These are phyloP conservation scores for Sphagnum fallax DNA, from an alignment of 228 moss, liverwort and hornwort genomes.

Conservation along the genomic window DNA sequence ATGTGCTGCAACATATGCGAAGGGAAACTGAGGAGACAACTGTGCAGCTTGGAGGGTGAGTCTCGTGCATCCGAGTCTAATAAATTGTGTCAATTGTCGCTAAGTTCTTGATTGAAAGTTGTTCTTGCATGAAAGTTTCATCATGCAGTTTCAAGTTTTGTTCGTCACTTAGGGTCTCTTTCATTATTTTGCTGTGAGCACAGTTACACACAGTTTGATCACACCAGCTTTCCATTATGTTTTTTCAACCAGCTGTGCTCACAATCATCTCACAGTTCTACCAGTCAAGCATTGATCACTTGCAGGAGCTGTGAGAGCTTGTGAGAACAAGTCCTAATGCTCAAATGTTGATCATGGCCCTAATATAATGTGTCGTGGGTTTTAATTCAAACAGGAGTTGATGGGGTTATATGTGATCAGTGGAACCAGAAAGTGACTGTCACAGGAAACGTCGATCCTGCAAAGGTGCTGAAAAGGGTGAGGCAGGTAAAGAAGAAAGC, in stretches of 20 bases:
- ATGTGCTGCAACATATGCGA: constrained; percentile 27
- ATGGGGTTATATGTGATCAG: constrained; percentile 26
- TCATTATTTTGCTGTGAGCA: neutral
- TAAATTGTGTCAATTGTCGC: too few species aligned
- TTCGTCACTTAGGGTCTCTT: neutral
- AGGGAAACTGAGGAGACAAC: constrained; percentile 23
- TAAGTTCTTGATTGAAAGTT: too few species aligned
- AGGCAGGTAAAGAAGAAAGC: constrained; percentile 32
- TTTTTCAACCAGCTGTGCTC: too few species aligned
- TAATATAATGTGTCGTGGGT: neutral
- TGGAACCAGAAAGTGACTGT: constrained; percentile 31
- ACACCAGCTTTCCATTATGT: neutral
- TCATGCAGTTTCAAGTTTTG: neutral
- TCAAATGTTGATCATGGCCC: neutral
- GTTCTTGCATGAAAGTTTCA: too few species aligned
- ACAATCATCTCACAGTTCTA: too few species aligned
- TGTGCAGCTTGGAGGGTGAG: constrained; percentile 8
- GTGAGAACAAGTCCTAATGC: neutral
- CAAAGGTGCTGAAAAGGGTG: constrained; percentile 21
- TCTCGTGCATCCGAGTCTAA: neutral
- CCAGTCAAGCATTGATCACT: neutral
- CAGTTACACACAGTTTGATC: neutral
- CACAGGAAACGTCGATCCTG: constrained; percentile 16
- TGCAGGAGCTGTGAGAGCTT: neutral
- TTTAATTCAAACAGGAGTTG: neutral